Evolutionary conservation across 2,329 filamentous ascomycete genomes (phyloP).

Genomic region (Waltergamsia citrina): DNA sequence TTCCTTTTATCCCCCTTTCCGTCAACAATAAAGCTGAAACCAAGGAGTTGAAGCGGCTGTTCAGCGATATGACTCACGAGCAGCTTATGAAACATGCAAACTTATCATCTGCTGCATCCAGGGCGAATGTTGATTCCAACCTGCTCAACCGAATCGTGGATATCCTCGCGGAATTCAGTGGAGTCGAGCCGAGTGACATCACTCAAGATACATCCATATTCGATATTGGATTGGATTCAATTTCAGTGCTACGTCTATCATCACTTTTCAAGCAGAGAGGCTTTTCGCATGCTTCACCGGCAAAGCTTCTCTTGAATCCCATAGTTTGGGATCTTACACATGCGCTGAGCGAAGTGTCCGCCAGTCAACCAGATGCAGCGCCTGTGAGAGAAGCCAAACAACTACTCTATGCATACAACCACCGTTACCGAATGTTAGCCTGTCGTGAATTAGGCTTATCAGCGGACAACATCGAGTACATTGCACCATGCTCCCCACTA

Average conservation of each 20-base stretch:
- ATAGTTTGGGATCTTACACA: constrained; percentile 36
- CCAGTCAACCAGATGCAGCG: not conserved
- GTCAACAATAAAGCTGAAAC: constrained; percentile 84
- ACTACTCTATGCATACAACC: constrained; percentile 51
- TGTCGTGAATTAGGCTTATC: constrained; percentile 42
- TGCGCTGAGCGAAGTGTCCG: constrained; percentile 16
- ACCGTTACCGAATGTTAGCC: constrained; percentile 45
- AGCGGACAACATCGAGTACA: constrained; percentile 52
- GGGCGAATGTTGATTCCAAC: constrained; percentile 6
- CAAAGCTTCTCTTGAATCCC: constrained; percentile 56
- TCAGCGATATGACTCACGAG: constrained; percentile 48
- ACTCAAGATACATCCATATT: constrained; percentile 60
- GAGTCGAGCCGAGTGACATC: constrained; percentile 31
- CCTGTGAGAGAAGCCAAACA: constrained; percentile 43
- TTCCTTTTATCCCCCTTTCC: constrained; percentile 68
- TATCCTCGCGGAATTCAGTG: constrained; percentile 43
- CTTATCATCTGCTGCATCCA: constrained; percentile 23
- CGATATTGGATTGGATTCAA: constrained; percentile 80
- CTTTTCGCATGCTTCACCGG: constrained; percentile 50
- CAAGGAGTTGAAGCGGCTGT: constrained; percentile 59
- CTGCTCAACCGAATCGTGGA: constrained; percentile 37
- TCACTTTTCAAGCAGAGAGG: constrained; percentile 54
- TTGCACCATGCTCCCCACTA: constrained; percentile 75
- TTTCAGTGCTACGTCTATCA: constrained; percentile 67
- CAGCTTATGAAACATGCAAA: constrained; percentile 55